These are phyloP conservation scores for Rhynchospora tenuis DNA, from an alignment of 176 grass and related monocot species.

Conservation along the genomic window DNA sequence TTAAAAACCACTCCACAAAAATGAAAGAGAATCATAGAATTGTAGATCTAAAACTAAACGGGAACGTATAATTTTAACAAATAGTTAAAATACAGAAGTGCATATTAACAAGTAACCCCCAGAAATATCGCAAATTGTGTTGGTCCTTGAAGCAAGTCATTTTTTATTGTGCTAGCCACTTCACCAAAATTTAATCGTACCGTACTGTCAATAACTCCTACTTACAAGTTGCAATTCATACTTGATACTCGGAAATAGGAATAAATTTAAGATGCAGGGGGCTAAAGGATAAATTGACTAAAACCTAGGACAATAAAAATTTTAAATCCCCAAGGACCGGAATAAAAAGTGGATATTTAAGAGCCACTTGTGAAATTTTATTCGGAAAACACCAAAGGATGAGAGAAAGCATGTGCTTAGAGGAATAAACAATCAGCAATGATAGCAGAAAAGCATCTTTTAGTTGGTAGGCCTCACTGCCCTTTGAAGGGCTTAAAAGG, in stretches of 20 bases:
- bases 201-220: background rate
- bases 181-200: background rate
- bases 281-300: background rate
- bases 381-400: slow-evolving; percentile 18
- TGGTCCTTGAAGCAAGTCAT: background rate
- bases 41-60: too few species aligned
- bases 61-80: too few species aligned
- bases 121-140: background rate
- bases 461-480: slow-evolving; percentile 19
- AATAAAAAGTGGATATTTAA: background rate
- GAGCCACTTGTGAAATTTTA: slow-evolving; percentile 1
- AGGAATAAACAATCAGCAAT: slow-evolving; percentile 13
- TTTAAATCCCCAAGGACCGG: slow-evolving; percentile 3
- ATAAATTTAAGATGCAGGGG: background rate
- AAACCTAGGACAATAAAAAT: slow-evolving; percentile 3
- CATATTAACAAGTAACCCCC: too few species aligned
- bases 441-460: slow-evolving; percentile 27
- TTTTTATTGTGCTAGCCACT: background rate
- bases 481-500: slow-evolving; percentile 14
- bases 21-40: too few species aligned
- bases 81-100: too few species aligned
- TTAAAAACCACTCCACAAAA: too few species aligned
- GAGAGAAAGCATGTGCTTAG: slow-evolving; percentile 17
- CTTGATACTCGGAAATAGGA: background rate
- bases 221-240: background rate